Percentiles rank a stretch among this genome's conserved stretches.
These are phyloP conservation scores for Spathaspora jeffriesii DNA, from an alignment of 1,139 yeast species.

Conservation along the genomic window DNA sequence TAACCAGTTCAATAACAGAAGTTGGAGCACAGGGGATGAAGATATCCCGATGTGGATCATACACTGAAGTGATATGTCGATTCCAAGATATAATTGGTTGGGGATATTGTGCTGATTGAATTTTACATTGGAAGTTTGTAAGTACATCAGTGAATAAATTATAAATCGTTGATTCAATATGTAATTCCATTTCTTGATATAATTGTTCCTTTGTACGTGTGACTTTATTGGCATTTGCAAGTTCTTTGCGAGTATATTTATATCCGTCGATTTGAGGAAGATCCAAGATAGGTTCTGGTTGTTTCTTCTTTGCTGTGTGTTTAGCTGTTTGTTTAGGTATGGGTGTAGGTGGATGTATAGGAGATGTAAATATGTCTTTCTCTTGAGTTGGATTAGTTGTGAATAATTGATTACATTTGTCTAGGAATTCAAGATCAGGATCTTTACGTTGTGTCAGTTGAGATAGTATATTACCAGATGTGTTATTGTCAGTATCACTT, in stretches of 20 bases:
- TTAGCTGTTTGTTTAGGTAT: too few species aligned
- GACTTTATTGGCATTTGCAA: slow-evolving; percentile 52
- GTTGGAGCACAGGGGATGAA: slow-evolving; percentile 53
- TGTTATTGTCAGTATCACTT: slow-evolving; percentile 12
- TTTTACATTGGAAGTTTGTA: not conserved
- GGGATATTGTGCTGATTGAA: not conserved
- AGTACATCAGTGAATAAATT: slow-evolving; percentile 4
- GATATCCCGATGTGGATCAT: slow-evolving; percentile 44
- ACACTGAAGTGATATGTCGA: slow-evolving; percentile 36
- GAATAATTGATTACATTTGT: not conserved
- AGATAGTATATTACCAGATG: not conserved
- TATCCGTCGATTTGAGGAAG: slow-evolving; percentile 10
- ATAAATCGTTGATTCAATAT: slow-evolving; percentile 17
- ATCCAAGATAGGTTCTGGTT: not conserved
- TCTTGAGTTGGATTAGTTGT: not conserved
- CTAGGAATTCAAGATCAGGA: not conserved
- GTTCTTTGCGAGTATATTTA: slow-evolving; percentile 25
- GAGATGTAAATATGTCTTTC: too few species aligned
- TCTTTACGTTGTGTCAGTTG: not conserved
- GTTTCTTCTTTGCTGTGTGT: not conserved
- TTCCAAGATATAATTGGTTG: slow-evolving; percentile 37
- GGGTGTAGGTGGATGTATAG: too few species aligned
- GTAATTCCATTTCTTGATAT: slow-evolving; percentile 48
- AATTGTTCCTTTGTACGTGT: slow-evolving; percentile 51
- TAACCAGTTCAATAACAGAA: slow-evolving; percentile 40